A percentile compares a stretch with the other conserved stretches of the same genome.
Evolutionary conservation across 1,139 yeast genomes (phyloP).

Genomic region (Hyphopichia wangnamkhiaoensis): DNA sequence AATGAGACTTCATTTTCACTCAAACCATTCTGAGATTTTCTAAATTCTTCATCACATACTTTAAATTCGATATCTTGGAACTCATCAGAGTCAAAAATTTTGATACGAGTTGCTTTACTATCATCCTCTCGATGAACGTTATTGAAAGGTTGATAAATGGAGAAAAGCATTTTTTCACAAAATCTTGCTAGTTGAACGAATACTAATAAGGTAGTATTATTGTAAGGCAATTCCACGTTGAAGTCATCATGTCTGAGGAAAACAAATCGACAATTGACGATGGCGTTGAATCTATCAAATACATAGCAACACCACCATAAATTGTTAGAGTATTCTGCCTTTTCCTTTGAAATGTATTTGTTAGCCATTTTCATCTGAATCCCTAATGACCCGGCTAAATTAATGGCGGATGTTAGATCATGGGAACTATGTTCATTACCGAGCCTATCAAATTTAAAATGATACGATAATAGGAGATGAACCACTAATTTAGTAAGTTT

Average conservation of each 20-base stretch:
- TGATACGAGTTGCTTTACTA: constrained; percentile 15
- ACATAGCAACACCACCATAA: constrained; percentile 41
- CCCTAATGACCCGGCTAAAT: constrained; percentile 30
- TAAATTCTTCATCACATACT: constrained; percentile 22
- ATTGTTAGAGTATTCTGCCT: constrained; percentile 23
- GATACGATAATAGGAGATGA: constrained; percentile 29
- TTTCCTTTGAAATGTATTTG: constrained; percentile 13
- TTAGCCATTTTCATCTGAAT: constrained; percentile 31
- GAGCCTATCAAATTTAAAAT: constrained; percentile 29
- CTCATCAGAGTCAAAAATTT: constrained; percentile 25
- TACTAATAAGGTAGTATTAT: constrained; percentile 23
- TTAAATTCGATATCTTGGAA: constrained; percentile 28
- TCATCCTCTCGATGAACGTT: constrained; percentile 13
- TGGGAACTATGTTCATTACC: constrained; percentile 41
- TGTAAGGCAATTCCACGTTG: constrained; percentile 33
- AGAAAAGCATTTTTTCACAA: constrained; percentile 26
- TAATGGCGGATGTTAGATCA: constrained; percentile 34
- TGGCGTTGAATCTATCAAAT: constrained; percentile 36
- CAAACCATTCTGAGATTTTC: constrained; percentile 2
- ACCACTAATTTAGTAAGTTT: constrained; percentile 30
- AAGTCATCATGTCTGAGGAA: constrained; percentile 31
- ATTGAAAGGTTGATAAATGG: constrained; percentile 26
- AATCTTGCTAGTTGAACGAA: constrained; percentile 28
- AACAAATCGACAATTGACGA: constrained; percentile 24
- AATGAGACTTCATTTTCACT: not conserved